These are phyloP conservation scores for Cyclotella choctawhatcheeana DNA, from an alignment of 108 stramenopile species.

Conservation along the genomic window DNA sequence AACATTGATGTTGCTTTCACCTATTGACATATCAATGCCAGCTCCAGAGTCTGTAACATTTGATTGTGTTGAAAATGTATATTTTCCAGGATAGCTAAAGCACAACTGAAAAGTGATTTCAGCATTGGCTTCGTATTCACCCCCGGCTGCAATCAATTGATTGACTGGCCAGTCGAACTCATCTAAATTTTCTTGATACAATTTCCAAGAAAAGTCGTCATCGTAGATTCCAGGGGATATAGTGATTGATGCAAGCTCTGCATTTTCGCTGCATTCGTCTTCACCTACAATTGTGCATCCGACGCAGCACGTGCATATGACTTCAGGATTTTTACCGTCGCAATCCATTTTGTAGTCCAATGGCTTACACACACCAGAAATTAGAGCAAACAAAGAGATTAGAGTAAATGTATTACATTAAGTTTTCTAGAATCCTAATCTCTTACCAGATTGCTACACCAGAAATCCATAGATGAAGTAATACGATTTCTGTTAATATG, in stretches of 20 bases:
- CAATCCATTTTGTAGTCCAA: constrained; percentile 11
- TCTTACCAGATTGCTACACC: not conserved
- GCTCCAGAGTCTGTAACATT: constrained; percentile 4
- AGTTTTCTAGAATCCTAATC: too few species aligned
- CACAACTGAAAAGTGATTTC: constrained; percentile 5
- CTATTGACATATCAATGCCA: not conserved
- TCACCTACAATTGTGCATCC: constrained; percentile 13
- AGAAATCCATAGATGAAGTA: not conserved
- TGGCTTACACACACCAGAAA: not conserved
- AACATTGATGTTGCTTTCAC: not conserved
- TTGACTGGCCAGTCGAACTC: not conserved
- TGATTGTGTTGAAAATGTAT: not conserved
- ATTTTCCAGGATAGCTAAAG: constrained; percentile 12
- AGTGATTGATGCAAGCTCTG: not conserved
- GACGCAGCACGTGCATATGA: constrained; percentile 11
- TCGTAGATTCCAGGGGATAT: constrained; percentile 4
- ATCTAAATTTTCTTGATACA: not conserved
- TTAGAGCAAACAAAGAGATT: not conserved
- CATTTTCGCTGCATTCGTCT: not conserved
- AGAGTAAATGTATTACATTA: not conserved
- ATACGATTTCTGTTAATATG: constrained; percentile 12
- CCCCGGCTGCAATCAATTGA: constrained; percentile 9
- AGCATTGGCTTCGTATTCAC: constrained; percentile 2
- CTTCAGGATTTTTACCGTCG: not conserved
- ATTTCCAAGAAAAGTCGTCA: not conserved